phyloP scores from a whole-genome alignment of 495 filamentous ascomycete genomes.

The Thozetella sp. region DNA sequence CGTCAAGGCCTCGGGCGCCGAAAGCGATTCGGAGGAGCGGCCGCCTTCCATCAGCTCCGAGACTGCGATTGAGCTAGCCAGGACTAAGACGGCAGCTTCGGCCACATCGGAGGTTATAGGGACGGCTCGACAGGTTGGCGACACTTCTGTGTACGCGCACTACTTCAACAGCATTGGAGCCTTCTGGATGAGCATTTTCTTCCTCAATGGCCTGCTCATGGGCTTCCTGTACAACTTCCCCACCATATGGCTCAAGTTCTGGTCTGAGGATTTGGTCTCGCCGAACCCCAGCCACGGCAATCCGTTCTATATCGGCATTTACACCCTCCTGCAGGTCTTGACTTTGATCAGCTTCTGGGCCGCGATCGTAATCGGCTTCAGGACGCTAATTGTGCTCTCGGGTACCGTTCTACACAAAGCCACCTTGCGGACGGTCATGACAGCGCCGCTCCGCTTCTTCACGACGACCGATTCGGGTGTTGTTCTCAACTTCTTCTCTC shows the following conservation, averaged over 20 bases:
- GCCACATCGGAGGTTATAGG: neutral
- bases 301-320: constrained; percentile 34
- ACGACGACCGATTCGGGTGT: constrained; percentile 40
- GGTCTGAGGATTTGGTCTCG: constrained; percentile 28
- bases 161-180: constrained; percentile 40
- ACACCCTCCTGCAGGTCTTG: constrained; percentile 24
- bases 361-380: neutral
- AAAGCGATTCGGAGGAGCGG: neutral
- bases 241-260: constrained; percentile 37
- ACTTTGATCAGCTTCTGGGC: constrained; percentile 15
- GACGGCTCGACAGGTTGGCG: constrained; percentile 43
- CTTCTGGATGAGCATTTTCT: constrained; percentile 4
- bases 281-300: constrained; percentile 22
- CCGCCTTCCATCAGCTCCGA: neutral
- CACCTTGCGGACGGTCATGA: constrained; percentile 20
- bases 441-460: constrained; percentile 38
- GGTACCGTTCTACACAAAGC: constrained; percentile 21
- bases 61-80: neutral
- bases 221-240: constrained; percentile 34
- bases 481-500: constrained; percentile 45
- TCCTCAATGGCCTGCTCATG: constrained; percentile 21
- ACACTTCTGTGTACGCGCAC: constrained; percentile 29
- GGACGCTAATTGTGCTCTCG: constrained; percentile 11
- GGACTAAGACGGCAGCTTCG: neutral
- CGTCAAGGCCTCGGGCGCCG: neutral